Evolutionary conservation across 225 moss, liverwort and hornwort species (phyloP).

Genomic region (Straminergon stramineum): DNA sequence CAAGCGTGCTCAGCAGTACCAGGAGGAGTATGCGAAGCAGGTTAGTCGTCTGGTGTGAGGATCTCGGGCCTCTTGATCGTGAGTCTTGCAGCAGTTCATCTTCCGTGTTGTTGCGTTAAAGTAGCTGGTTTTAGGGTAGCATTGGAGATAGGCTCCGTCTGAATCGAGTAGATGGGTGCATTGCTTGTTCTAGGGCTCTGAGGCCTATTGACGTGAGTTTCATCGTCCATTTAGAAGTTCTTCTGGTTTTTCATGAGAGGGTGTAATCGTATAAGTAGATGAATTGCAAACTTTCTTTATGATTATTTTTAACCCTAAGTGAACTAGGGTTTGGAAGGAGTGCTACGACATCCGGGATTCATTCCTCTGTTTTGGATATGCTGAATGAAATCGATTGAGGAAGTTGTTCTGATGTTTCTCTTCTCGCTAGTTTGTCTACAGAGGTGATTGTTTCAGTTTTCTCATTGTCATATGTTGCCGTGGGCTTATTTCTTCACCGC

Average conservation of each 20-base stretch:
- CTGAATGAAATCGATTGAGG: background rate
- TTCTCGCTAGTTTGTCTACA: too few relatives aligned
- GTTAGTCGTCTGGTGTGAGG: background rate
- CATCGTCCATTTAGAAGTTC: background rate
- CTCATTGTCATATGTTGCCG: background rate
- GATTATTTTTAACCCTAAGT: too few relatives aligned
- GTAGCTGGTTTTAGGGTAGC: background rate
- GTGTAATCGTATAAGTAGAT: too few relatives aligned
- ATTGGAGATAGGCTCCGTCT: background rate
- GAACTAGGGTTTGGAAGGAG: background rate
- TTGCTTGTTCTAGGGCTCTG: background rate
- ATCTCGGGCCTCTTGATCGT: background rate
- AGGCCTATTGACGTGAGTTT: background rate
- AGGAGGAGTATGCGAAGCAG: conserved; percentile 62
- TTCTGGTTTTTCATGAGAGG: background rate
- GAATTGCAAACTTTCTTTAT: background rate
- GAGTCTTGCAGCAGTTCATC: background rate
- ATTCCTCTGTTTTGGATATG: background rate
- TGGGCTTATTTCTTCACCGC: too few relatives aligned
- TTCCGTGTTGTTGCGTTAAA: background rate
- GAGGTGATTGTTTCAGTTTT: background rate
- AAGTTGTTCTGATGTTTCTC: too few relatives aligned
- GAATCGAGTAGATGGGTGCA: background rate
- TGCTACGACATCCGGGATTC: too few relatives aligned
- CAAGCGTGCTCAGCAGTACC: conserved; percentile 70